Evolutionary conservation across 202 grass and related monocot species (phyloP), one percentile per base, ranked within the genome.

Genomic region (Bolboschoenoplectus hybrid): DNA sequence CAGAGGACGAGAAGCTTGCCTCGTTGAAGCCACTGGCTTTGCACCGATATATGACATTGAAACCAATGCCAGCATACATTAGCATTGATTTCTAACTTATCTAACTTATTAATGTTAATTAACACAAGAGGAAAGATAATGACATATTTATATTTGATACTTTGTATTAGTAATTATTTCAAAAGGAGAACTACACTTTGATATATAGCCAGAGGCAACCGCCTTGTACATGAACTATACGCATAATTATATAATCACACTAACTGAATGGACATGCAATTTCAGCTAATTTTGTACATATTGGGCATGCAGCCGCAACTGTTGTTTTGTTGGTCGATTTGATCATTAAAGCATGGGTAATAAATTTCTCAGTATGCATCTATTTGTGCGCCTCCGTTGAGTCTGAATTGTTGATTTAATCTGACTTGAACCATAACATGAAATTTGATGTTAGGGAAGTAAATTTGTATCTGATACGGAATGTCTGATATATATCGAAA

Each of bases 61-160:
- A 49, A 49, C 61, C 16, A 1, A 71, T 84, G 61, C 82, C 82
- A 40, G 43, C 36, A 43, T 56, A 49, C 58, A 45, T 84, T 41
- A 84, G 14, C 65, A 84, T 84, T 14, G 50, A 84, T 84, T 84
- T 72, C 67, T 84, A 84, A 84, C 60, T 49, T 56, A 26, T 10
- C 51, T 14, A 58, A 41, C 75, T 11, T 41, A 61, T 57, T 43
- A 1, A 12, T 60, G 14, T 60, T 43, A 80, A 60, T 60, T 17
- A 41, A 43, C 75, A 80, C 6, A 80, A 58, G 13, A 9, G 75
- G 13, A 60, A 78, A 32, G 6, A 80, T 40, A 6, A 20, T 55
- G 35, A 40, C 35, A 60, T 79, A 58, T 41, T 80, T 60, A 80
- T 74, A 26, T 61, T 60, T 19, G 34, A 80, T 78, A 57, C 36